Base-by-base conservation (phyloP, 2,329 filamentous ascomycete genomes). In the Aspergillus proliferans region DNA sequence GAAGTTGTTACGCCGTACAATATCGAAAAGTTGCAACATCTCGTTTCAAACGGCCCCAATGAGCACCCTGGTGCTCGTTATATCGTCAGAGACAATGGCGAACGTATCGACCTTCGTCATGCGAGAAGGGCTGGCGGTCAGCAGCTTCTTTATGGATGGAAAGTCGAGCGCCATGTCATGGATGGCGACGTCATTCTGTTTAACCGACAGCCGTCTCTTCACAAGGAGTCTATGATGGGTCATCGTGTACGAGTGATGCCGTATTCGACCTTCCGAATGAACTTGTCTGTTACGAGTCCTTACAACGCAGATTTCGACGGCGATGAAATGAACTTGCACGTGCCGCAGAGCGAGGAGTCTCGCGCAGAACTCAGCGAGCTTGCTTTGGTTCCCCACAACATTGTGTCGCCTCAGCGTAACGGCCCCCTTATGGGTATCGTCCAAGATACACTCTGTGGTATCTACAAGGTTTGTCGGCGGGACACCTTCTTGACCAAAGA, bases 221-320 rank as follows among this genome's bases (percentile, higher is more conserved):
- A 99, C 79, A 99, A 99, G 72, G 93, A 98, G 68, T 98, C 93
- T 52, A 99, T 98, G 93, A 98, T 98, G 94, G 93, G 89, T 71
- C 93, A 99, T 72, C 85, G 89, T 61, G 93, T 98, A 55, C 86
- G 86, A 52, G 93, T 99, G 52, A 97, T 98, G 91, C 93, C 93
- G 3, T 98, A 95, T 71, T 98, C 93, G 5, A 99, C 93, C 1
- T 99, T 99, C 78, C 86, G 93, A 55, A 81, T 99, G 43, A 99
- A 99, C 65, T 72, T 98, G 59, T 98, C 93, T 0, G 93, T 98
- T 64, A 98, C 94, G 0, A 95, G 91, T 24, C 93, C 93, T 0
- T 99, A 99, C 78, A 99, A 99, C 75, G 93, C 93, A 61, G 93
- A 98, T 87, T 98, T 98, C 74, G 93, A 98, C 66, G 93, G 93